Evolutionary conservation across 805 yeast species (phyloP), one percentile per base, ranked within the genome.

Genomic region (Saccharomycopsis lassenensis): DNA sequence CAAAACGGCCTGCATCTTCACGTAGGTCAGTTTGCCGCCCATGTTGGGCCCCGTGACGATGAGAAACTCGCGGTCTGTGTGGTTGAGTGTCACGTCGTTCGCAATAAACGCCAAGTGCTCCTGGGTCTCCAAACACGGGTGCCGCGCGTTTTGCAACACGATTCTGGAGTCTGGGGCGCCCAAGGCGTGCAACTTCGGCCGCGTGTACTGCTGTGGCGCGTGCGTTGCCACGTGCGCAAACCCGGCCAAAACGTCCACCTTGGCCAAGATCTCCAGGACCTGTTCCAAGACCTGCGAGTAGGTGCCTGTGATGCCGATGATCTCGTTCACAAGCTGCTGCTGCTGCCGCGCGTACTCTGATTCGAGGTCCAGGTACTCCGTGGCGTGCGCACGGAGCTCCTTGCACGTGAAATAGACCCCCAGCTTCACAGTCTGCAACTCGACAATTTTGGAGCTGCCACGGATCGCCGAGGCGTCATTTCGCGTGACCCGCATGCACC

Each of bases 11-110:
- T 83, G 66, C 50, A 87, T 94, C 45, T 95, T 68, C 33, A 87
- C 85, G 54, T 82, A 87, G 0, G 96, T 87, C 0, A 95, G 85
- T 55, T 87, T 87, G 52, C 96, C 96, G 44, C 96, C 96, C 96
- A 87, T 87, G 54, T 87, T 87, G 24, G 96, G 96, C 23, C 96
- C 96, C 0, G 96, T 87, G 18, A 91, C 84, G 15, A 91, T 80
- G 5, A 74, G 64, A 49, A 91, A 89, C 40, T 83, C 86, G 10
- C 72, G 62, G 3, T 57, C 54, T 11, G 63, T 69, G 32, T 73
- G 71, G 10, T 65, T 60, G 38, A 91, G 61, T 7, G 62, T 56
- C n/a, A 86, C 81, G 53, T 91, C 96, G 55, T 91, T 91, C 3
- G 96, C 74, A 43, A 91, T 89, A 51, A 91, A 91, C n/a, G 73